Evolutionary conservation across 129 eudicot genomes (phyloP), one percentile per base, ranked within the genome.

Genomic region (Arctium lappa): DNA sequence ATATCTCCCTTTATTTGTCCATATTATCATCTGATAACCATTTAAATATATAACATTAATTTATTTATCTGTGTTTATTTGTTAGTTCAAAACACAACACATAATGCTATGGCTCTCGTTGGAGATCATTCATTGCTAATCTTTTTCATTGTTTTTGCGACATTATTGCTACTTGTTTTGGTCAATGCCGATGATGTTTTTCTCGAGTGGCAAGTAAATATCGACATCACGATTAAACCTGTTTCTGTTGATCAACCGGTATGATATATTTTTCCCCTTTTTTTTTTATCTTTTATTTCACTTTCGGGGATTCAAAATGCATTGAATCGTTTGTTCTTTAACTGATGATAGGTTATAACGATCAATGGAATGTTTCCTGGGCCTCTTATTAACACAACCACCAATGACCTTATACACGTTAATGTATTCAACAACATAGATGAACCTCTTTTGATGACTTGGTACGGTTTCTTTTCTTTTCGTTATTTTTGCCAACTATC

Each of bases 281-380:
- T 37, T 30, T 44, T 62, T 29, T 32, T 9, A 2, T 69, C 9
- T n/a, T 8, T 73, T 68, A 11, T 36, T n/a, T 72, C 3, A 0
- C 44, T 22, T 9, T 0, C 31, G 27, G 7, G 46, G 11, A 37
- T 13, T 6, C 18, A 44, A 31, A 16, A 11, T 6, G 2, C 6
- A 7, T 9, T 39, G 6, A 3, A 12, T 30, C 9, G 5, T 60
- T 75, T 53, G 1, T 36, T 30, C 0, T 72, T 53, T 32, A 3
- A 69, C 30, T 22, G 27, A 22, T 22, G 34, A 34, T 81, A 91
- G 95, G 92, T 91, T 40, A 89, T 91, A 76, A 84, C 92, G 31
- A 84, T 89, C 75, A 91, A 91, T 50, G 87, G 90, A 65, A 53
- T 83, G 81, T 91, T 89, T 78, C 95, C 95, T 3, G 95, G 92